These are phyloP conservation scores for Perilla frutescens DNA, from an alignment of 257 asterid species.

Conservation along the genomic window DNA sequence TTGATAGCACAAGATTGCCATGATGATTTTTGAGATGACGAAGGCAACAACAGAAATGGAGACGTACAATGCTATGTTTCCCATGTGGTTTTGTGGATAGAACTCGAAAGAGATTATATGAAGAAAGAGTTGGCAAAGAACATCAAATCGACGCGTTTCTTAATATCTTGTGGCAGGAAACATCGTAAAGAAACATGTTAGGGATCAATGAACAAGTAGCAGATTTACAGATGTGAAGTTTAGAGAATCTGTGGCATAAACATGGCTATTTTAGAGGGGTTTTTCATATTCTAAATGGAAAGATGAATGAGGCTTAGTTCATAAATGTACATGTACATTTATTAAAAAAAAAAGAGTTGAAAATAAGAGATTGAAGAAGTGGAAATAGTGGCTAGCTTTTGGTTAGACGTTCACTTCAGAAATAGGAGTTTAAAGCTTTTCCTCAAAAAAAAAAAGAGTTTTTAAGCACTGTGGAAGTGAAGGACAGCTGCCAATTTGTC, in stretches of 20 bases:
- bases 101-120: conserved; percentile 1
- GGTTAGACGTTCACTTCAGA: conserved; percentile 2
- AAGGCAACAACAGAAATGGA: conserved; percentile 74
- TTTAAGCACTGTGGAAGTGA: conserved; percentile 4
- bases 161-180: neutral
- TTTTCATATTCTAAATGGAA: neutral
- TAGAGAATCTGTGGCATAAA: neutral
- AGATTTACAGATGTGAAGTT: no score
- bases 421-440: neutral
- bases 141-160: neutral
- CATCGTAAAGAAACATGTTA: neutral
- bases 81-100: conserved; percentile 45
- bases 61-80: conserved; percentile 56
- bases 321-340: neutral
- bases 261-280: neutral
- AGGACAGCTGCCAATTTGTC: conserved; percentile 35
- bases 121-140: conserved; percentile 4
- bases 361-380: neutral
- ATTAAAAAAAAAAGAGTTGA: neutral
- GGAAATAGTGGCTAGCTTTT: neutral
- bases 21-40: conserved; percentile 64
- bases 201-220: neutral
- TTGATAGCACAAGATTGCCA: conserved; percentile 76
- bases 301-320: no score
- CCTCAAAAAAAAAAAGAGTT: no score